A percentile compares a stretch with the other conserved stretches of the same genome.
Evolutionary conservation across 305 asterid genomes (phyloP).

Genomic region (Fraxinus angustifolia): DNA sequence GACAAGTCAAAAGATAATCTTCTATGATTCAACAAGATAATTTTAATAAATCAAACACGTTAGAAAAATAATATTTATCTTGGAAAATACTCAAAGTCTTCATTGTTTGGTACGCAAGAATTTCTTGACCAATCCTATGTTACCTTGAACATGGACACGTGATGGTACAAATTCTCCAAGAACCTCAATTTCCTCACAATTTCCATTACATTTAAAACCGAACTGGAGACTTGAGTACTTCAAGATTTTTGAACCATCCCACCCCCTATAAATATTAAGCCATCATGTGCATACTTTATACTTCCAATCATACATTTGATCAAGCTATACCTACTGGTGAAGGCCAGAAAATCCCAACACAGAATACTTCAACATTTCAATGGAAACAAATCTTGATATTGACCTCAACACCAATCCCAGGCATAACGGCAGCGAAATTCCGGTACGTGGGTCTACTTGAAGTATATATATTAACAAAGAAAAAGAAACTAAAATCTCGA

Average conservation of each 20-base stretch:
- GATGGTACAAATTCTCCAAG: not conserved
- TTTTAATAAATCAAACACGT: not conserved
- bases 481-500: not conserved
- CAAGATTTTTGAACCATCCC: not conserved
- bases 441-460: slow-evolving; percentile 22
- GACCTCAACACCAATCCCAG: slow-evolving; percentile 59
- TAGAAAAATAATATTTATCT: not conserved
- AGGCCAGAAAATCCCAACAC: not conserved
- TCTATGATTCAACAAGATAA: not conserved
- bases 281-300: too few relatives aligned
- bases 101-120: not conserved
- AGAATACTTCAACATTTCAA: slow-evolving; percentile 9
- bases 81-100: not conserved
- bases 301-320: not conserved
- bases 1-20: not conserved
- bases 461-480: not conserved
- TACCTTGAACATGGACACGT: not conserved
- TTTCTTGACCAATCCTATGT: not conserved
- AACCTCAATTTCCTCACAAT: slow-evolving; percentile 21
- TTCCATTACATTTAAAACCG: not conserved
- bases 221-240: not conserved
- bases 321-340: not conserved
- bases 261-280: not conserved
- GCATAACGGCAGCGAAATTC: slow-evolving; percentile 24
- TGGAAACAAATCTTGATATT: slow-evolving; percentile 16